phyloP scores from a whole-genome alignment of 441 rosid species.

The Kokia cookei region DNA sequence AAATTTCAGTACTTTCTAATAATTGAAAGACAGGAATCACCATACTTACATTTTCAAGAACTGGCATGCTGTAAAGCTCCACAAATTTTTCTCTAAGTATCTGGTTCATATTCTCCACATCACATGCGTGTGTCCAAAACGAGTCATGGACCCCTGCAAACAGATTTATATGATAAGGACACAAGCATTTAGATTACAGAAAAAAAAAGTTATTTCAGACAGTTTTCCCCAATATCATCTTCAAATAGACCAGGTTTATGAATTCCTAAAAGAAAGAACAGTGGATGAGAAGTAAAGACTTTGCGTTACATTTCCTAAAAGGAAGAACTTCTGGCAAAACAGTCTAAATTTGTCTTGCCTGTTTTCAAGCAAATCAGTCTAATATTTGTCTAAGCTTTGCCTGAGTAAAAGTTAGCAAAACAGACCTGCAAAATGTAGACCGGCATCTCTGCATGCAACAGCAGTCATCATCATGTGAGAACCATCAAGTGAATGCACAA shows the following conservation, averaged over 20 bases:
- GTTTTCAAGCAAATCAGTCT: background rate
- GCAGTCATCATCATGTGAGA: constrained; percentile 99
- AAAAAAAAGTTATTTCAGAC: background rate
- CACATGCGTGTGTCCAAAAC: constrained; percentile 96
- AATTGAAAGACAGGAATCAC: constrained; percentile 1
- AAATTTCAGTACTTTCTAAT: background rate
- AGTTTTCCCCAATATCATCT: background rate
- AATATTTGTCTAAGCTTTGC: background rate
- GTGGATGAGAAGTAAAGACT: too few species aligned
- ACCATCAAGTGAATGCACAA: constrained; percentile 93
- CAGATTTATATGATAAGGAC: background rate
- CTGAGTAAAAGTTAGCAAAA: constrained; percentile 1
- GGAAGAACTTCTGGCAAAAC: background rate
- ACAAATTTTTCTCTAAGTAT: constrained; percentile 88
- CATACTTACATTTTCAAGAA: constrained; percentile 90
- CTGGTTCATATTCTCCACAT: constrained; percentile 82
- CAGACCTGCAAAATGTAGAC: constrained; percentile 84
- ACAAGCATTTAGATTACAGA: background rate
- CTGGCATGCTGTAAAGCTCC: constrained; percentile 76
- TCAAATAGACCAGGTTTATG: background rate
- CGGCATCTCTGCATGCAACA: constrained; percentile 84
- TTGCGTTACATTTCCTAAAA: background rate
- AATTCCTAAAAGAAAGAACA: background rate
- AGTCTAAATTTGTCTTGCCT: background rate
- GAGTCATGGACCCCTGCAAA: constrained; percentile 96